Conservation (phyloP, 768 basidiomycete species). For the Suillus clintonianus region DNA sequence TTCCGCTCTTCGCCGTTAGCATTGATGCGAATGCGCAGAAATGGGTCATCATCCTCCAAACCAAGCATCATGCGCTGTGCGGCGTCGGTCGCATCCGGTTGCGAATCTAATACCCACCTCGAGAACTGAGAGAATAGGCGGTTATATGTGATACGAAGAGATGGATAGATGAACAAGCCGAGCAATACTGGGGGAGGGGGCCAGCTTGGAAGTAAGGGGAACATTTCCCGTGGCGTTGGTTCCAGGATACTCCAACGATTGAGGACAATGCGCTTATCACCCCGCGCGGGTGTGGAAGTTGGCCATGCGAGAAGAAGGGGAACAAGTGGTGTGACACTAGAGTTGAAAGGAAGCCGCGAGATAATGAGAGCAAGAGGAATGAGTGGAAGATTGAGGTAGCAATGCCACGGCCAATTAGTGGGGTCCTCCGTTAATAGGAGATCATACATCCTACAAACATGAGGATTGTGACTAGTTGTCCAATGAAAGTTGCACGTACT, state of each 20-base stretch:
- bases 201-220: constrained; percentile 43
- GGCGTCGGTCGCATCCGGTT: constrained; percentile 17
- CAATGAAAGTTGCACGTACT: constrained; percentile 40
- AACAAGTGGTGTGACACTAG: constrained; percentile 23
- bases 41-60: constrained; percentile 28
- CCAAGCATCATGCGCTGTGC: constrained; percentile 23
- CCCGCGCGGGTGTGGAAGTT: constrained; percentile 27
- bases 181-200: constrained; percentile 63
- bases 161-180: constrained; percentile 52
- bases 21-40: constrained; percentile 30
- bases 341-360: constrained; percentile 51
- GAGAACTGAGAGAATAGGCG: constrained; percentile 41
- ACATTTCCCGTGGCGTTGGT: constrained; percentile 15
- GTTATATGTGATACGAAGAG: constrained; percentile 47
- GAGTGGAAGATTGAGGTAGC: constrained; percentile 72
- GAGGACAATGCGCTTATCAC: constrained; percentile 8
- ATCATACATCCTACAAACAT: constrained; percentile 54
- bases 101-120: constrained; percentile 44
- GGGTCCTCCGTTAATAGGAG: constrained; percentile 68
- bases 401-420: constrained; percentile 73
- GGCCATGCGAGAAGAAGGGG: constrained; percentile 30
- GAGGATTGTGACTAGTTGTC: not conserved
- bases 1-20: constrained; percentile 34
- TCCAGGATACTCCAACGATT: constrained; percentile 5
- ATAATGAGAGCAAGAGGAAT: constrained; percentile 69